phyloP scores from a whole-genome alignment of 2,329 filamentous ascomycete genomes.

The Colletotrichum noveboracense region DNA sequence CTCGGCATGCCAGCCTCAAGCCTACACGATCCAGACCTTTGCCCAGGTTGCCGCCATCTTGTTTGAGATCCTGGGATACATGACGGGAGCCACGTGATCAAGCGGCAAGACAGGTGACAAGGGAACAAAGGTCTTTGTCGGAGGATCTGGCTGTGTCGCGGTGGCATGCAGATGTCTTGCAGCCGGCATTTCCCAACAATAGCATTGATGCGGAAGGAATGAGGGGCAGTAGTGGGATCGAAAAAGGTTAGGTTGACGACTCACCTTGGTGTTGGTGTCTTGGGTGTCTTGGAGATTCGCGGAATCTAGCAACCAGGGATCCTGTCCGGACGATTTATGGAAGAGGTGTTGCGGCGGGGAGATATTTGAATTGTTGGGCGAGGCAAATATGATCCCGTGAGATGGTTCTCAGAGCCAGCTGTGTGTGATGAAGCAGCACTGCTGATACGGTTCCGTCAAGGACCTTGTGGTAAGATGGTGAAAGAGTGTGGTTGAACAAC shows the following conservation, averaged over 20 bases:
- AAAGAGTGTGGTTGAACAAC: slow-evolving; percentile 28
- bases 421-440: slow-evolving; percentile 25
- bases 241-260: neutral
- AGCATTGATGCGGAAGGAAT: slow-evolving; percentile 12
- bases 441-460: slow-evolving; percentile 29
- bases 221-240: neutral
- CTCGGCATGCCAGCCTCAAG: neutral
- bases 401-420: slow-evolving; percentile 23
- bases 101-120: neutral
- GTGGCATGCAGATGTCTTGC: slow-evolving; percentile 3
- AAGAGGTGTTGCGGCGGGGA: neutral
- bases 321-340: neutral
- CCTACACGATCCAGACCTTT: neutral
- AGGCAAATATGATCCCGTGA: slow-evolving; percentile 10
- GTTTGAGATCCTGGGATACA: neutral
- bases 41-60: neutral
- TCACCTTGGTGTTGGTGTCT: slow-evolving; percentile 9
- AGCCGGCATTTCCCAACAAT: slow-evolving; percentile 10
- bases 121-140: slow-evolving; percentile 3
- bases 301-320: slow-evolving; percentile 6
- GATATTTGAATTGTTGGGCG: slow-evolving; percentile 1
- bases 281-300: slow-evolving; percentile 12
- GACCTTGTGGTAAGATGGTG: slow-evolving; percentile 20
- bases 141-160: neutral
- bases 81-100: neutral